Conservation (phyloP, 768 basidiomycete species). For the Tylopilus subfusipes region DNA sequence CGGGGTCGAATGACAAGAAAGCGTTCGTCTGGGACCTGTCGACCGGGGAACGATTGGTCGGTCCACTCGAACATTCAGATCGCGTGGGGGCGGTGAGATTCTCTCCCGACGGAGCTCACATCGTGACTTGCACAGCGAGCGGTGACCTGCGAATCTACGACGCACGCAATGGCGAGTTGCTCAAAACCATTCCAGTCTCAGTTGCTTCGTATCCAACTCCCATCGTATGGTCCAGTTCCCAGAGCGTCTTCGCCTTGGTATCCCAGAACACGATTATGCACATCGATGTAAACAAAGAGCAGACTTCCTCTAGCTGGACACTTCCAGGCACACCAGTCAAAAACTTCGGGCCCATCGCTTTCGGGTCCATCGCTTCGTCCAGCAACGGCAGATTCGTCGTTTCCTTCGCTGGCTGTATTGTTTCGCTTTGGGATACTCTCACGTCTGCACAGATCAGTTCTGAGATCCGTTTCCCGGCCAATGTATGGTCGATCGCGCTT, state of each 20-base stretch:
- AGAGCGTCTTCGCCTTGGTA: too few species aligned
- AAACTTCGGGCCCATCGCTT: too few species aligned
- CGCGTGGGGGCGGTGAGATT: conserved; percentile 2
- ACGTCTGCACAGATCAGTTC: neutral
- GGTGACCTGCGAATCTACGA: conserved; percentile 2
- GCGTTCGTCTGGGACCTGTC: conserved; percentile 4
- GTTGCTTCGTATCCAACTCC: too few species aligned
- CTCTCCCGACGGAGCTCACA: conserved; percentile 3
- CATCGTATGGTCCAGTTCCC: neutral
- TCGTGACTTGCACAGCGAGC: too few species aligned
- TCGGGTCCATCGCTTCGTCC: neutral
- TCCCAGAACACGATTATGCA: too few species aligned
- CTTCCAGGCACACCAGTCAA: too few species aligned
- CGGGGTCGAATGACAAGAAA: too few species aligned
- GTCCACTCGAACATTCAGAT: neutral
- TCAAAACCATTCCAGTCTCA: too few species aligned
- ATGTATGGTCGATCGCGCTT: conserved; percentile 1
- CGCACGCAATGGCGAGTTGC: neutral
- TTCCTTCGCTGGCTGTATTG: neutral
- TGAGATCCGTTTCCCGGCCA: neutral
- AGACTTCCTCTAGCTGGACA: too few species aligned
- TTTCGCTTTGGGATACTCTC: conserved; percentile 7
- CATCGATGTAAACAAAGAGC: too few species aligned
- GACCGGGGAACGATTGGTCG: too few species aligned
- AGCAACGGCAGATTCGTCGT: neutral